These are phyloP conservation scores for Blastobotrys americana DNA, from an alignment of 805 yeast species.

Conservation along the genomic window DNA sequence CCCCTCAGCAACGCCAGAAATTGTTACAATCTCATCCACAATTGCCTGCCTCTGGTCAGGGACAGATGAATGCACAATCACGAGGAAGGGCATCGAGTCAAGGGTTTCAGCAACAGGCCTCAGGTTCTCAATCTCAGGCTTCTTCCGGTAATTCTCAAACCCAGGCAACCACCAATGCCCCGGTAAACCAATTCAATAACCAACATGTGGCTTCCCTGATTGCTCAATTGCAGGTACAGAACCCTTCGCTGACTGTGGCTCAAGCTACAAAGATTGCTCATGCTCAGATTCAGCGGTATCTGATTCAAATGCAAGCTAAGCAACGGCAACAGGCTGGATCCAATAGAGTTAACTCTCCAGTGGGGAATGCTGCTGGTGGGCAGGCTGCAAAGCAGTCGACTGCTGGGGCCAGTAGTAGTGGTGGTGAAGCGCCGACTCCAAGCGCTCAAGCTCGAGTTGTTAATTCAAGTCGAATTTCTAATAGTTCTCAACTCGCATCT, in stretches of 20 bases:
- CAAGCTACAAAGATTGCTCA: slow-evolving; percentile 29
- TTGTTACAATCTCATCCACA: slow-evolving; percentile 11
- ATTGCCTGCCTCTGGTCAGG: slow-evolving; percentile 6
- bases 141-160: neutral
- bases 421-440: no score
- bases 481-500: no score
- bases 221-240: slow-evolving; percentile 21
- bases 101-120: neutral
- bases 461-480: no score
- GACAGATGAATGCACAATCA: slow-evolving; percentile 6
- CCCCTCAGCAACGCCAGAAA: slow-evolving; percentile 11
- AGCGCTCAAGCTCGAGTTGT: no score
- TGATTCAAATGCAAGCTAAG: slow-evolving; percentile 21
- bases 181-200: slow-evolving; percentile 9
- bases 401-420: no score
- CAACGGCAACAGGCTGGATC: slow-evolving; percentile 17
- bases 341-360: slow-evolving; percentile 1
- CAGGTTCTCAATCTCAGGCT: slow-evolving; percentile 3
- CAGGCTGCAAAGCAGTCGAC: slow-evolving; percentile 4
- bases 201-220: slow-evolving; percentile 21
- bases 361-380: neutral
- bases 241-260: slow-evolving; percentile 28
- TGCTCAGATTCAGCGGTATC: slow-evolving; percentile 27
- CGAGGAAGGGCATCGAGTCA: slow-evolving; percentile 1
- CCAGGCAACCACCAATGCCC: slow-evolving; percentile 5